Evolutionary conservation across 768 basidiomycete genomes (phyloP), one percentile per base, ranked within the genome.

Genomic region (Psilocybe cubensis): DNA sequence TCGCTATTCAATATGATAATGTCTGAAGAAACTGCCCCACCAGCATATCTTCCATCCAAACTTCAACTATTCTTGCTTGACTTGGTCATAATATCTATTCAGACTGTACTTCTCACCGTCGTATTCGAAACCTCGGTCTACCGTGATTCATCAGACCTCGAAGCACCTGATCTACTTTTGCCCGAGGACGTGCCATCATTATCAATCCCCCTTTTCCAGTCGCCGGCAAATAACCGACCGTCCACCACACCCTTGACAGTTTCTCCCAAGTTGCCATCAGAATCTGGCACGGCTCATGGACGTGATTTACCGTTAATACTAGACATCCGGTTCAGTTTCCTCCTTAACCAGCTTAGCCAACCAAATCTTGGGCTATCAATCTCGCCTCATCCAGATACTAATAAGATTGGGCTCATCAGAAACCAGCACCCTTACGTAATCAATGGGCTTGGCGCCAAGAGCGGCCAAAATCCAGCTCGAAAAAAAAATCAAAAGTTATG

Each of bases 21-120:
- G 40, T 56, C 38, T 24, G 28, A 46, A 31, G 48, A 11, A 25
- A 20, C 45, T 10, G 5, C 48, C 21, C 35, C 29, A 10, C 3
- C 52, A 88, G 86, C 79, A 35, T 79, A 83, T 63, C 66, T 69
- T 31, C 88, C 91, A n/a, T 86, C 88, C 38, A 88, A 78, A 69
- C 57, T 80, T 18, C 86, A 87, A 57, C 79, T 93, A 38, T 71
- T 92, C 55, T 72, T 76, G 27, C 81, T 92, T 57, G 91, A 93
- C 75, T 56, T 85, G 64, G 68, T 82, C 70, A 91, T 92, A 58
- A 72, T 92, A 35, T 68, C 77, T 58, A 77, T 91, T n/a, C 87
- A 91, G 66, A 67, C 86, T 57, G 62, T 89, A 53, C 84, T 89
- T 72, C 80, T 83, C 6, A 83, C 82, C 43, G 83, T 92, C 58